phyloP scores from a whole-genome alignment of 768 basidiomycete species.

The Pleurotus giganteus region DNA sequence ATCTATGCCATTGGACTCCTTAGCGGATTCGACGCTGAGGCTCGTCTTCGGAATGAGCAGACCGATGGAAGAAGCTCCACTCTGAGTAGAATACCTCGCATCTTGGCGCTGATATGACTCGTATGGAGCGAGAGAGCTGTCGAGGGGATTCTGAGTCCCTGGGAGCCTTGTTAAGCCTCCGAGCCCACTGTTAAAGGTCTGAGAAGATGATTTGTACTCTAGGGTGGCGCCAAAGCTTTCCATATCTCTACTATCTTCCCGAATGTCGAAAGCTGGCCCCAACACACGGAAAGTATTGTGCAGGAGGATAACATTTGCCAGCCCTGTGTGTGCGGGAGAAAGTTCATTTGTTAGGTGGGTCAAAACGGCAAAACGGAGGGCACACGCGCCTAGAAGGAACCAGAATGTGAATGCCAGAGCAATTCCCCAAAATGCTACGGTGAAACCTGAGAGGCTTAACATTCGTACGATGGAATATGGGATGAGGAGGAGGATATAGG shows the following conservation, averaged over 20 bases:
- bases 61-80: background rate
- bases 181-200: background rate
- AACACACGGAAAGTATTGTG: slow-evolving; percentile 69
- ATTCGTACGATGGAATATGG: slow-evolving; percentile 57
- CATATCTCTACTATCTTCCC: slow-evolving; percentile 25
- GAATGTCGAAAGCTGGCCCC: slow-evolving; percentile 45
- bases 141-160: slow-evolving; percentile 12
- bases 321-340: slow-evolving; percentile 35
- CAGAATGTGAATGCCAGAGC: slow-evolving; percentile 52
- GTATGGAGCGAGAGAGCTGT: slow-evolving; percentile 2
- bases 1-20: background rate
- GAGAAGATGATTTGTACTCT: background rate
- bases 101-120: slow-evolving; percentile 1
- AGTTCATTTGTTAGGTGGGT: background rate
- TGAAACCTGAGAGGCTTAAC: slow-evolving; percentile 44
- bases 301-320: slow-evolving; percentile 64
- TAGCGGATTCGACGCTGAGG: background rate
- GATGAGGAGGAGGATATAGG: slow-evolving; percentile 55
- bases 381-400: slow-evolving; percentile 51
- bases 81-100: slow-evolving; percentile 2
- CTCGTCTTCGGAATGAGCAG: background rate
- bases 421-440: slow-evolving; percentile 42
- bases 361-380: background rate
- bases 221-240: slow-evolving; percentile 27
- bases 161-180: background rate